Conservation (phyloP, 768 basidiomycete species). For the Termitomyces bulborhizus region DNA sequence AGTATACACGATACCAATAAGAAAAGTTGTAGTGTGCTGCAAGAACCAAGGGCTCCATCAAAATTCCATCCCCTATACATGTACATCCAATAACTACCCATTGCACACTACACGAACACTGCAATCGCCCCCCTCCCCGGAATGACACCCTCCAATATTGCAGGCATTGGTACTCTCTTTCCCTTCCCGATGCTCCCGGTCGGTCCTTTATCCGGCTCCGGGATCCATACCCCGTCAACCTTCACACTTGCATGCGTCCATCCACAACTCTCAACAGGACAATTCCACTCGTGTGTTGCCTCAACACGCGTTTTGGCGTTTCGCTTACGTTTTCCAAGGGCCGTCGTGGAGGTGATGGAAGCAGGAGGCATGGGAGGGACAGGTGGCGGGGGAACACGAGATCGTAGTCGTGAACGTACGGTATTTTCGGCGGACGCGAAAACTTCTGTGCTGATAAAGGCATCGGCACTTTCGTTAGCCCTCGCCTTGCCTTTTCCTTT, state of each 20-base stretch:
- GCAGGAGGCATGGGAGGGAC: background rate
- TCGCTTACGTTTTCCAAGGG: constrained; percentile 17
- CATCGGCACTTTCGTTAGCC: background rate
- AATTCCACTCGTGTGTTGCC: constrained; percentile 52
- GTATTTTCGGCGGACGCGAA: constrained; percentile 21
- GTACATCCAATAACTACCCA: background rate
- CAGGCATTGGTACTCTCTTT: constrained; percentile 1
- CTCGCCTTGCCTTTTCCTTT: constrained; percentile 3
- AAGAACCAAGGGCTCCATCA: background rate
- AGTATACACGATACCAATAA: background rate
- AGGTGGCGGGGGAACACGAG: constrained; percentile 23
- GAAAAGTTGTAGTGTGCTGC: background rate
- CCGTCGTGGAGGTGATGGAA: background rate
- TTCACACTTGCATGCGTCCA: constrained; percentile 50
- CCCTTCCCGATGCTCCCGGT: constrained; percentile 9
- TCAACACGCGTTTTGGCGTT: constrained; percentile 33
- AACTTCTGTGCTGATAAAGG: background rate
- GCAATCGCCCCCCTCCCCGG: constrained; percentile 34
- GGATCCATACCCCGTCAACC: constrained; percentile 53
- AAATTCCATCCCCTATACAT: background rate
- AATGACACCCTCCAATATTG: constrained; percentile 1
- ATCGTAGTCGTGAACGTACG: constrained; percentile 56
- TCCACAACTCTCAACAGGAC: constrained; percentile 57
- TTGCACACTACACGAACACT: constrained; percentile 31
- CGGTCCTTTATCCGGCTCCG: constrained; percentile 28